phyloP scores from a whole-genome alignment of 2,329 filamentous ascomycete species.

The Myotisia sp. region DNA sequence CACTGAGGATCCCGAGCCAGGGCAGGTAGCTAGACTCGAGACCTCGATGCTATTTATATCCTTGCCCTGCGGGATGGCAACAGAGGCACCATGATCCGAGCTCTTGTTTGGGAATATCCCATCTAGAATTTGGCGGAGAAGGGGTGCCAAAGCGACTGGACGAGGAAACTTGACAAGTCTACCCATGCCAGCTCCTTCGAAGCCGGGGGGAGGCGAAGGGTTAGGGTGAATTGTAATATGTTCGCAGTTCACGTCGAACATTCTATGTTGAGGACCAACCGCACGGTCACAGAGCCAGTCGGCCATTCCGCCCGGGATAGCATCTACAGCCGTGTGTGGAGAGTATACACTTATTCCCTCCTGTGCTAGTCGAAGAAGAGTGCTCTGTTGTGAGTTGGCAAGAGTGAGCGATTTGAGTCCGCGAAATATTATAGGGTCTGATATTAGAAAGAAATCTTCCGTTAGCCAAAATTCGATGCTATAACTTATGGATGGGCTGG shows the following conservation, averaged over 20 bases:
- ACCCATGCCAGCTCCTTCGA: conserved; percentile 45
- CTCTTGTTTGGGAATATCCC: conserved; percentile 44
- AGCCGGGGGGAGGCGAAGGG: conserved; percentile 18
- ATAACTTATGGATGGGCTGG: too few relatives aligned
- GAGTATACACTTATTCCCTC: conserved; percentile 90
- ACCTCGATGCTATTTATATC: conserved; percentile 44
- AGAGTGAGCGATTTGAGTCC: conserved; percentile 79
- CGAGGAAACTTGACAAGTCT: conserved; percentile 43
- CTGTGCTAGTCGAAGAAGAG: conserved; percentile 65
- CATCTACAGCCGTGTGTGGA: conserved; percentile 89
- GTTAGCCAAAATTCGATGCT: too few relatives aligned
- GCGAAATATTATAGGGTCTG: conserved; percentile 93
- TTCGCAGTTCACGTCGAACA: background rate
- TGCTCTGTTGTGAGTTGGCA: conserved; percentile 70
- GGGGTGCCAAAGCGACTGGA: conserved; percentile 38
- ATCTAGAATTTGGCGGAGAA: conserved; percentile 49
- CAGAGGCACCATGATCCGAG: conserved; percentile 42
- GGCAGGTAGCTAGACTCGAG: conserved; percentile 66
- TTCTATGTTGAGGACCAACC: conserved; percentile 19
- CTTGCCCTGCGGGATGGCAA: conserved; percentile 49
- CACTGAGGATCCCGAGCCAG: conserved; percentile 65
- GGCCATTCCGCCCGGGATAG: conserved; percentile 68
- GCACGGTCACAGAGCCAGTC: conserved; percentile 89
- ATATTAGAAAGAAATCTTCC: background rate
- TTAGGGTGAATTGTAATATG: conserved; percentile 36